Conservation (phyloP, 1,284 basidiomycete species). For the Sanghuangporus sanghuang region DNA sequence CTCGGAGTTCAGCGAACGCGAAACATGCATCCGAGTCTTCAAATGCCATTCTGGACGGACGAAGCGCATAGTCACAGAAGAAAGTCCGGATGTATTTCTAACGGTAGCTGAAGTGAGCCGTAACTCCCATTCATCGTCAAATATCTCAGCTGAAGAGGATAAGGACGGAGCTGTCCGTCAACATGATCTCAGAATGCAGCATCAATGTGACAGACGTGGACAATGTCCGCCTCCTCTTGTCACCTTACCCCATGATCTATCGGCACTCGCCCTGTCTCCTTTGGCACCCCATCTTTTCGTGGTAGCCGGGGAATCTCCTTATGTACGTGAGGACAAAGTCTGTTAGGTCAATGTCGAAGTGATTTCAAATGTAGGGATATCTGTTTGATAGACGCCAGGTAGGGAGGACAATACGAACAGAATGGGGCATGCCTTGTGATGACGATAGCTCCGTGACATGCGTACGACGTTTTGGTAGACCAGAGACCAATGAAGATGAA, state of each 20-base stretch:
- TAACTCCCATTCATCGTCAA: neutral
- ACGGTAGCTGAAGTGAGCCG: conserved; percentile 73
- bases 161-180: conserved; percentile 76
- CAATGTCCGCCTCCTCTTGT: conserved; percentile 67
- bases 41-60: conserved; percentile 66
- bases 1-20: conserved; percentile 36
- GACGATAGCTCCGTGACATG: conserved; percentile 63
- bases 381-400: conserved; percentile 85
- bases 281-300: conserved; percentile 71
- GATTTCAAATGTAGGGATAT: conserved; percentile 55
- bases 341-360: neutral
- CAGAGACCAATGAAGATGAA: conserved; percentile 31
- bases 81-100: conserved; percentile 79
- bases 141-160: conserved; percentile 3
- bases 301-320: conserved; percentile 67
- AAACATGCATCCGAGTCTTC: conserved; percentile 49
- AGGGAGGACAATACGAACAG: conserved; percentile 54
- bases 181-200: conserved; percentile 76
- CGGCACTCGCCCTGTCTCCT: conserved; percentile 61
- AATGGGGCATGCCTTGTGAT: conserved; percentile 65
- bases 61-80: conserved; percentile 81
- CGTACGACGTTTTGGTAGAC: conserved; percentile 78
- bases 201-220: conserved; percentile 44
- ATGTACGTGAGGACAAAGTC: conserved; percentile 38
- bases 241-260: conserved; percentile 53